phyloP scores from a whole-genome alignment of 1,284 basidiomycete genomes.

The Exobasidium cylindrosporum region DNA sequence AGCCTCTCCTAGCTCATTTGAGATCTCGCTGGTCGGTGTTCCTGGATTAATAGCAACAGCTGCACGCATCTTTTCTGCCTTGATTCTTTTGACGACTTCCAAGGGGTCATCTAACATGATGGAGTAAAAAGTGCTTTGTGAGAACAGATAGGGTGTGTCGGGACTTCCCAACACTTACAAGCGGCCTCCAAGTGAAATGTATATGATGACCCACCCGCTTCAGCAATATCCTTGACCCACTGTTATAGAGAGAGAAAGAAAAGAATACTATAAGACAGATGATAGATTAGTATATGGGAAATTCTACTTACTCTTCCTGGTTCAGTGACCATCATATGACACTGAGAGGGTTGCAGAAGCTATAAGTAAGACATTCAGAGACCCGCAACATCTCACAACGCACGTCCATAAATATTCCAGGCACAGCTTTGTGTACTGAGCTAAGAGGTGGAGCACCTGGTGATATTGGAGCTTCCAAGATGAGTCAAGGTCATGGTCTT shows the following conservation, averaged over 20 bases:
- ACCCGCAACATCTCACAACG: not conserved
- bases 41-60: constrained; percentile 54
- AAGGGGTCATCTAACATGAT: constrained; percentile 38
- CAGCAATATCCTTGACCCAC: constrained; percentile 95
- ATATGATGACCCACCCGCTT: constrained; percentile 90
- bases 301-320: constrained; percentile 79
- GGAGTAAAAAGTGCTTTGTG: constrained; percentile 57
- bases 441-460: constrained; percentile 10
- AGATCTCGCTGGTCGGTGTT: constrained; percentile 49
- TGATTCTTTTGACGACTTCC: constrained; percentile 50
- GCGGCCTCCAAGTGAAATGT: constrained; percentile 93
- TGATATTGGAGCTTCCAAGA: not conserved
- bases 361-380: not conserved
- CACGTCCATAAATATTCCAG: constrained; percentile 91
- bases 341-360: not conserved
- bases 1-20: constrained; percentile 47
- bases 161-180: constrained; percentile 63
- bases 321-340: constrained; percentile 99
- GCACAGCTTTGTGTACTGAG: constrained; percentile 82
- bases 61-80: constrained; percentile 51
- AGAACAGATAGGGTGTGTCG: too few relatives aligned
- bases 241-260: constrained; percentile 54
- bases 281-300: too few relatives aligned
- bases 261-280: not conserved
- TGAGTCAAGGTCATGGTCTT: constrained; percentile 64